phyloP scores from a whole-genome alignment of 768 basidiomycete genomes.

The Tubosaeta brunneosetosa region DNA sequence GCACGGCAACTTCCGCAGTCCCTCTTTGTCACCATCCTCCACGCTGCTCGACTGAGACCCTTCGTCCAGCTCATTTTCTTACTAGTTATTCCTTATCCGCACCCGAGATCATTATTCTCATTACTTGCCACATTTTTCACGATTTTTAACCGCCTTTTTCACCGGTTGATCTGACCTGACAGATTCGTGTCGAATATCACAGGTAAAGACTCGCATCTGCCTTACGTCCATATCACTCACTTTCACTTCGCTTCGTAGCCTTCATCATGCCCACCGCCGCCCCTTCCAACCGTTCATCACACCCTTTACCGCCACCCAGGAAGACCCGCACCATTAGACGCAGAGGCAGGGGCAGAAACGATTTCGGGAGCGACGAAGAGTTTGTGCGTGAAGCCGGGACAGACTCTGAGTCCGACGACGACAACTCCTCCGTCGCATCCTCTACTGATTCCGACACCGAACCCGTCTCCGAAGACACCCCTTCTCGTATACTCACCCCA shows the following conservation, averaged over 20 bases:
- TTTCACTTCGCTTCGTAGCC: constrained; percentile 9
- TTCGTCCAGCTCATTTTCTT: background rate
- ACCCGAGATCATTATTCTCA: constrained; percentile 8
- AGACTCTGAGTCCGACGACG: constrained; percentile 64
- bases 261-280: constrained; percentile 45
- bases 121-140: constrained; percentile 8
- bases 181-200: constrained; percentile 21
- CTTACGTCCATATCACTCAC: constrained; percentile 21
- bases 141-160: constrained; percentile 22
- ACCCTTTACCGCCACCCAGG: constrained; percentile 27
- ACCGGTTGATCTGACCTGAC: constrained; percentile 18
- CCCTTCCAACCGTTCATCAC: constrained; percentile 31
- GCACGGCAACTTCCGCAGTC: constrained; percentile 27
- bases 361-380: constrained; percentile 72
- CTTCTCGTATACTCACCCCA: constrained; percentile 57
- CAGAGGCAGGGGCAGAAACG: constrained; percentile 56
- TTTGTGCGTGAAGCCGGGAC: constrained; percentile 66
- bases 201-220: constrained; percentile 32
- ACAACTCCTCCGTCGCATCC: constrained; percentile 54
- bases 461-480: constrained; percentile 60
- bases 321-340: constrained; percentile 50
- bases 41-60: constrained; percentile 10
- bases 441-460: constrained; percentile 70
- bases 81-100: constrained; percentile 12
- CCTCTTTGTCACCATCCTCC: constrained; percentile 27